These are phyloP conservation scores for Hypoxylon rickii DNA, from an alignment of 495 filamentous ascomycete species.

Conservation along the genomic window DNA sequence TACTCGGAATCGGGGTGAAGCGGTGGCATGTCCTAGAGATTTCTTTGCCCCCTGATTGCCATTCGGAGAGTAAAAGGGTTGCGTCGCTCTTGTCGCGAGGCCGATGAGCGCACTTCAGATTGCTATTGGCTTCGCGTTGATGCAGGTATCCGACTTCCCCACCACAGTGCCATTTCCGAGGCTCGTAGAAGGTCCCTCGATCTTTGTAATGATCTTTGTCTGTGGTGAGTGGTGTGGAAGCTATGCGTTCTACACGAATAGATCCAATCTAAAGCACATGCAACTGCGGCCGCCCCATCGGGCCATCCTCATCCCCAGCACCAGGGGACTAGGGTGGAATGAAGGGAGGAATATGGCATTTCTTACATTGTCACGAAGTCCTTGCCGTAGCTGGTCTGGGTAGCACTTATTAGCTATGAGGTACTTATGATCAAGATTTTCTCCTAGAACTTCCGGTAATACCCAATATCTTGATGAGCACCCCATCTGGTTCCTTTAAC, in stretches of 20 bases:
- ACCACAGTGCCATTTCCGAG: conserved; percentile 16
- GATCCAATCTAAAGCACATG: background rate
- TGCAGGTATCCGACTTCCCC: conserved; percentile 17
- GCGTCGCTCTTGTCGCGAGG: conserved; percentile 15
- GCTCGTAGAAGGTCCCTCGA: conserved; percentile 8
- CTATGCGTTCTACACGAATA: conserved; percentile 3
- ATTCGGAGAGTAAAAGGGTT: conserved; percentile 26
- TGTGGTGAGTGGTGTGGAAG: conserved; percentile 1
- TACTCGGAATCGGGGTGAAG: too few relatives aligned
- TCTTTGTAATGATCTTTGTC: background rate
- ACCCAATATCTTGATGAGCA: too few relatives aligned
- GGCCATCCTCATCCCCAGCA: background rate
- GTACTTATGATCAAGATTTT: too few relatives aligned
- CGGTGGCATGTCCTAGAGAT: too few relatives aligned
- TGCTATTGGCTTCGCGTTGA: conserved; percentile 18
- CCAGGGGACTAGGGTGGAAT: background rate
- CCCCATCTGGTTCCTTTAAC: too few relatives aligned
- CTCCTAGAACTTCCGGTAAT: too few relatives aligned
- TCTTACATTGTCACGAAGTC: too few relatives aligned
- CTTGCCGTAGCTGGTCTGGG: too few relatives aligned
- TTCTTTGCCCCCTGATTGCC: conserved; percentile 11
- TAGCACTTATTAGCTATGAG: too few relatives aligned
- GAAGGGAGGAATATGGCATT: background rate
- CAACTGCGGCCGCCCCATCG: conserved; percentile 8
- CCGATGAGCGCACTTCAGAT: background rate